A percentile compares a stretch with the other conserved stretches of the same genome.
These are phyloP conservation scores for Amanita subjunquillea DNA, from an alignment of 768 basidiomycete species.

Conservation along the genomic window DNA sequence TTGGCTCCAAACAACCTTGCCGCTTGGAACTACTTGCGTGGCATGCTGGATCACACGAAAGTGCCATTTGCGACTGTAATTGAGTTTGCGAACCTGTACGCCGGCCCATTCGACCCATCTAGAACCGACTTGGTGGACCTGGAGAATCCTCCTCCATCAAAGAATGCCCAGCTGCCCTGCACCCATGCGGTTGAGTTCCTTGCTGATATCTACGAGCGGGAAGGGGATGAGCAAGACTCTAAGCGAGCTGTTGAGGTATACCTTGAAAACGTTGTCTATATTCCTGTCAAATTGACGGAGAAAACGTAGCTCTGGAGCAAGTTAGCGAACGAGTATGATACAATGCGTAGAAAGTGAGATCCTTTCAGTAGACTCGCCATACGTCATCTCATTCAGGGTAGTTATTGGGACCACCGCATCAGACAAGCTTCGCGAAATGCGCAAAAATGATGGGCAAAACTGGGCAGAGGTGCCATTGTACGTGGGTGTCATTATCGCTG, in stretches of 20 bases:
- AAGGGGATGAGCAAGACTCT: constrained; percentile 35
- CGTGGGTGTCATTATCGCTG: not conserved
- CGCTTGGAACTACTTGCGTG: constrained; percentile 95
- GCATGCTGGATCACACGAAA: constrained; percentile 53
- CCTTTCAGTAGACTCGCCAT: not conserved
- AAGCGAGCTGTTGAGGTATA: constrained; percentile 40
- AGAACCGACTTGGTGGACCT: constrained; percentile 48
- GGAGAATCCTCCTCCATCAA: constrained; percentile 61
- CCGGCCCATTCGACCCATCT: constrained; percentile 21
- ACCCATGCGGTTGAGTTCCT: constrained; percentile 76
- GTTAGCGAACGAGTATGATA: constrained; percentile 61
- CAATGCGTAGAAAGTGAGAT: constrained; percentile 62
- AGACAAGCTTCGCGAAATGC: constrained; percentile 1
- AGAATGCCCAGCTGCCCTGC: constrained; percentile 65
- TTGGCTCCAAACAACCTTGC: constrained; percentile 89
- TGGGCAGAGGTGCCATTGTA: not conserved
- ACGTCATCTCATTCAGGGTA: not conserved
- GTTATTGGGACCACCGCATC: constrained; percentile 6
- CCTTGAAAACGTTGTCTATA: not conserved
- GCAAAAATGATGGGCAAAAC: not conserved
- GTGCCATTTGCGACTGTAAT: constrained; percentile 45
- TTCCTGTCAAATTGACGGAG: not conserved
- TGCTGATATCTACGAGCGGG: constrained; percentile 63
- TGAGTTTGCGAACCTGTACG: constrained; percentile 60
- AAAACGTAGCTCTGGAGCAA: constrained; percentile 53